Evolutionary conservation across 108 stramenopile genomes (phyloP).

Genomic region (Cyclotella choctawhatcheeana): DNA sequence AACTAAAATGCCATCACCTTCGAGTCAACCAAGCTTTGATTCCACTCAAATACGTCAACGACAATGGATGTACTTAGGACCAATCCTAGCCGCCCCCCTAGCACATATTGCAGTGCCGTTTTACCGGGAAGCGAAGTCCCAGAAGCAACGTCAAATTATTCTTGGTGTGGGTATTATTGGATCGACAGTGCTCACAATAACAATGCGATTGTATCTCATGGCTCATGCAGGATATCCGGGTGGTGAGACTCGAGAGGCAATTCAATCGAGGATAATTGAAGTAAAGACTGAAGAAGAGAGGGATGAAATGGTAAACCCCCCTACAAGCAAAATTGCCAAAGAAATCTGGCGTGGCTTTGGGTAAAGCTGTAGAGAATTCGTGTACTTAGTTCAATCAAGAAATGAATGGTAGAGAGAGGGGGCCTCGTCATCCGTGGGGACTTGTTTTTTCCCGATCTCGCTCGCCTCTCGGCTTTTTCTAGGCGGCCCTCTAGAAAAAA

Average conservation of each 20-base stretch:
- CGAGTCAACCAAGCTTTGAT: too few species aligned
- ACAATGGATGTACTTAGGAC: slow-evolving; percentile 64
- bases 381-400: too few species aligned
- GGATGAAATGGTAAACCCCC: slow-evolving; percentile 38
- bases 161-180: slow-evolving; percentile 51
- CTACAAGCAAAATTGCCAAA: slow-evolving; percentile 21
- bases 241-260: slow-evolving; percentile 11
- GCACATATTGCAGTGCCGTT: slow-evolving; percentile 61
- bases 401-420: too few species aligned
- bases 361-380: slow-evolving; percentile 13
- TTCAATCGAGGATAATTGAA: slow-evolving; percentile 18
- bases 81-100: slow-evolving; percentile 53
- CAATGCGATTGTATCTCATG: slow-evolving; percentile 55
- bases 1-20: too few species aligned
- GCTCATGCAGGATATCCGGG: slow-evolving; percentile 61
- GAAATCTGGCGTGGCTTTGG: slow-evolving; percentile 52
- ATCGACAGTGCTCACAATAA: slow-evolving; percentile 45
- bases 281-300: slow-evolving; percentile 47
- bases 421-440: too few species aligned
- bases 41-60: slow-evolving; percentile 45
- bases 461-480: too few species aligned
- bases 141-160: slow-evolving; percentile 45
- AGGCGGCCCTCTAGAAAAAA: too few species aligned
- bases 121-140: slow-evolving; percentile 58
- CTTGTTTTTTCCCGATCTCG: too few species aligned